Conservation (phyloP, 345 rosid genomes). For the Boechera divaricarpa region DNA sequence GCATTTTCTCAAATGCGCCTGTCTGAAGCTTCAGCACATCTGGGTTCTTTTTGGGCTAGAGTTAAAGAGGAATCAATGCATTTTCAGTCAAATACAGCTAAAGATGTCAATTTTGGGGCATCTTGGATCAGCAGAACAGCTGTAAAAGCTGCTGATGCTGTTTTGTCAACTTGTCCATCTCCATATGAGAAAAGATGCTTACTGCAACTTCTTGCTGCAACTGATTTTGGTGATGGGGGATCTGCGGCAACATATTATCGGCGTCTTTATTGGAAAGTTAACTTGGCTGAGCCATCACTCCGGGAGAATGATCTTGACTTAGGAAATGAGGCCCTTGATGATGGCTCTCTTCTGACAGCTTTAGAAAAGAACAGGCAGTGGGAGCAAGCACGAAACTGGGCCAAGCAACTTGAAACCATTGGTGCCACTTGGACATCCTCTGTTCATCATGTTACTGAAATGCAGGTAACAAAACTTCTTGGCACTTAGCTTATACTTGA, state of each 20-base stretch:
- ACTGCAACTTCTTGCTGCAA: constrained; percentile 84
- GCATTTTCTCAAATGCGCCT: constrained; percentile 98
- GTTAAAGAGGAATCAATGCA: constrained; percentile 76
- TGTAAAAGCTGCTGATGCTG: constrained; percentile 89
- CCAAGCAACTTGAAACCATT: constrained; percentile 88
- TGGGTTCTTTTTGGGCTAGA: constrained; percentile 91
- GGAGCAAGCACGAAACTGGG: constrained; percentile 99
- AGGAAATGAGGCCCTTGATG: constrained; percentile 86
- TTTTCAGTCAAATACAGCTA: constrained; percentile 60
- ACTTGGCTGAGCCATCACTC: constrained; percentile 89
- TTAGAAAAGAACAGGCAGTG: constrained; percentile 84
- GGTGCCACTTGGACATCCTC: constrained; percentile 88
- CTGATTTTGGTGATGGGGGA: constrained; percentile 98
- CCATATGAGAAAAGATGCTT: constrained; percentile 97
- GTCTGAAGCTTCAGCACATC: constrained; percentile 96
- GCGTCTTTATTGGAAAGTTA: constrained; percentile 88
- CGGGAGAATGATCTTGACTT: constrained; percentile 73
- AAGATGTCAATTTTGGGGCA: constrained; percentile 68
- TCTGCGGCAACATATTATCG: constrained; percentile 74
- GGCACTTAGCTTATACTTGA: constrained; percentile 28
- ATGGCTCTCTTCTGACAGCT: constrained; percentile 83
- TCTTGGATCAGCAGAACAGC: constrained; percentile 92
- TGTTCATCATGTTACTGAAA: constrained; percentile 90
- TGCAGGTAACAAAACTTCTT: constrained; percentile 67
- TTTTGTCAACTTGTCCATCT: constrained; percentile 87